These are phyloP conservation scores for Linanthus parryae DNA, from an alignment of 148 eudicot genomes.

Conservation along the genomic window DNA sequence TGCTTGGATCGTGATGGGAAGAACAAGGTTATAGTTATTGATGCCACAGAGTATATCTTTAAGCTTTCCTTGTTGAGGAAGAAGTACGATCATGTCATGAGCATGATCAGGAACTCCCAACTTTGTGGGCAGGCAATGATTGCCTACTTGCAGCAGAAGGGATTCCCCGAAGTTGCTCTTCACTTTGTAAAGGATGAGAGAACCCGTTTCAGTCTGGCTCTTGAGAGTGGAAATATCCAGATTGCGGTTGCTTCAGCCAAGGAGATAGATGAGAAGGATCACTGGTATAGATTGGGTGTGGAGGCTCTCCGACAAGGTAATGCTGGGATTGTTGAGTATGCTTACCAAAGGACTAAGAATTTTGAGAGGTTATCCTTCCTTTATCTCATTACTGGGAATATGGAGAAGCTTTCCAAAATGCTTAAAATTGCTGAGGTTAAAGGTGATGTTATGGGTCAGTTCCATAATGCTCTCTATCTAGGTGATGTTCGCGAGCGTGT, in stretches of 20 bases:
- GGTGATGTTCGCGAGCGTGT: conserved; percentile 70
- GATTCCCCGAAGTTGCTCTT: conserved; percentile 81
- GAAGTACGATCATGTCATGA: conserved; percentile 78
- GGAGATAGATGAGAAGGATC: conserved; percentile 76
- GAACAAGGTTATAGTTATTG: conserved; percentile 48
- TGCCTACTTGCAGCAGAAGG: conserved; percentile 85
- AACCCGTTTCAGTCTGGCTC: conserved; percentile 70
- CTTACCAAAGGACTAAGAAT: conserved; percentile 73
- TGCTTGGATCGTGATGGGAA: conserved; percentile 87
- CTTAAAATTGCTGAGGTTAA: conserved; percentile 74
- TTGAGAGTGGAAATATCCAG: conserved; percentile 73
- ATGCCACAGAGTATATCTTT: conserved; percentile 75
- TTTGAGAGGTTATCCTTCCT: conserved; percentile 74
- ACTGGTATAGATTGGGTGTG: conserved; percentile 71
- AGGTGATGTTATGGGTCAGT: conserved; percentile 82
- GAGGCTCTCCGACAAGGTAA: conserved; percentile 93
- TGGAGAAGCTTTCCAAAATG: conserved; percentile 62
- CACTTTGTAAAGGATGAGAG: conserved; percentile 83
- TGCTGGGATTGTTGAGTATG: conserved; percentile 68
- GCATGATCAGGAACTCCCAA: conserved; percentile 72
- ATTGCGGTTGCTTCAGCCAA: conserved; percentile 80
- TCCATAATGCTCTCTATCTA: conserved; percentile 70
- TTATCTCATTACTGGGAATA: conserved; percentile 63
- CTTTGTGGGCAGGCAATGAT: conserved; percentile 86
- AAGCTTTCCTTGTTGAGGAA: conserved; percentile 61